Conservation (phyloP, 2,329 filamentous ascomycete species). For the Cordyceps militaris region DNA sequence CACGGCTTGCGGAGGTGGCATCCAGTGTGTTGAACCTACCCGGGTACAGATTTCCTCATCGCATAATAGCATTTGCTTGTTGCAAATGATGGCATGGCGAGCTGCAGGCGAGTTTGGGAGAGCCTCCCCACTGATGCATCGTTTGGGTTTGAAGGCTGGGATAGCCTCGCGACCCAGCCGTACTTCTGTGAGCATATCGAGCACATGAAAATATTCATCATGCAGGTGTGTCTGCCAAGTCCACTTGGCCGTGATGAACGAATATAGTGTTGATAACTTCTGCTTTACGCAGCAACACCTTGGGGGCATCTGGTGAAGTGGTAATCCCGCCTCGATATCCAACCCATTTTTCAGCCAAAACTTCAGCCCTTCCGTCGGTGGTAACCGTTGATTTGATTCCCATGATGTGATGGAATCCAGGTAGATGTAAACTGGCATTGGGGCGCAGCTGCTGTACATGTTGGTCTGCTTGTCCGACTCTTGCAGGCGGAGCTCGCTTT, state of each 20-base stretch:
- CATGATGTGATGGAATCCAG: not conserved
- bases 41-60: not conserved
- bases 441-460: not conserved
- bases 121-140: not conserved
- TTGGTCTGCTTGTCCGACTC: constrained; percentile 4
- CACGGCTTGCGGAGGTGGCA: too few relatives aligned
- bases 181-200: constrained; percentile 1
- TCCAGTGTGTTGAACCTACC: too few relatives aligned
- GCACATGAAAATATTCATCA: not conserved
- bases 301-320: not conserved
- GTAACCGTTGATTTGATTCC: not conserved
- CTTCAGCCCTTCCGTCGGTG: not conserved
- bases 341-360: not conserved
- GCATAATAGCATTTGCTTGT: not conserved
- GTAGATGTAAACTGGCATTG: not conserved
- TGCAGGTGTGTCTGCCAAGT: not conserved
- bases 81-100: constrained; percentile 1
- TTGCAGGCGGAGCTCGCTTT: not conserved
- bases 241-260: not conserved
- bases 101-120: not conserved
- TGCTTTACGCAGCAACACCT: not conserved
- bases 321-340: not conserved
- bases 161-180: not conserved
- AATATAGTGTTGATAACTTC: not conserved
- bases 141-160: not conserved